Evolutionary conservation across 805 yeast genomes (phyloP).

Genomic region (Blastobotrys mokoenaii): DNA sequence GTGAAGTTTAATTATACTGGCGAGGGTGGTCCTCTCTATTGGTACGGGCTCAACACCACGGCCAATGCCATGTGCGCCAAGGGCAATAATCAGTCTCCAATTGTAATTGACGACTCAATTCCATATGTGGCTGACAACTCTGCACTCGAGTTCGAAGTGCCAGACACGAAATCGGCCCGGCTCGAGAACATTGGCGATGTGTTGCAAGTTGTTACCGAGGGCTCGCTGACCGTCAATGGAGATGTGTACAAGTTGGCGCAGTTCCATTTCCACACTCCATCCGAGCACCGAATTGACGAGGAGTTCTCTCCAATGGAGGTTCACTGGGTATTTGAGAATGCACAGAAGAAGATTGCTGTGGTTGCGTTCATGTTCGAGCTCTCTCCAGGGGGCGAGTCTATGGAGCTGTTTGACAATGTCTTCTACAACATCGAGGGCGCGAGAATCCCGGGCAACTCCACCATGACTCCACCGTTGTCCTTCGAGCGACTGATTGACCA

Average conservation of each 20-base stretch:
- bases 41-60: not conserved
- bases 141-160: not conserved
- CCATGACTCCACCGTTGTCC: not conserved
- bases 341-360: not conserved
- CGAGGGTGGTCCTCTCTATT: conserved; percentile 3
- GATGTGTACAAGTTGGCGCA: not conserved
- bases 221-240: not conserved
- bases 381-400: not conserved
- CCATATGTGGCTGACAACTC: not conserved
- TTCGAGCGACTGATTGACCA: not conserved
- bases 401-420: not conserved
- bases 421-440: not conserved
- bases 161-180: not conserved
- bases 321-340: conserved; percentile 1
- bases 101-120: not conserved
- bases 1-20: conserved; percentile 1
- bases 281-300: conserved; percentile 4
- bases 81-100: conserved; percentile 6
- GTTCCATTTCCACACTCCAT: conserved; percentile 7
- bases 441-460: not conserved
- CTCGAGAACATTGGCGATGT: conserved; percentile 3
- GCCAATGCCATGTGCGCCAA: not conserved
- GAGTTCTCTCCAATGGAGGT: not conserved
- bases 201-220: conserved; percentile 1
- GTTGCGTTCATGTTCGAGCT: conserved; percentile 3